These are phyloP conservation scores for Kodamaea sp. DNA, from an alignment of 1,139 yeast genomes.

Conservation along the genomic window DNA sequence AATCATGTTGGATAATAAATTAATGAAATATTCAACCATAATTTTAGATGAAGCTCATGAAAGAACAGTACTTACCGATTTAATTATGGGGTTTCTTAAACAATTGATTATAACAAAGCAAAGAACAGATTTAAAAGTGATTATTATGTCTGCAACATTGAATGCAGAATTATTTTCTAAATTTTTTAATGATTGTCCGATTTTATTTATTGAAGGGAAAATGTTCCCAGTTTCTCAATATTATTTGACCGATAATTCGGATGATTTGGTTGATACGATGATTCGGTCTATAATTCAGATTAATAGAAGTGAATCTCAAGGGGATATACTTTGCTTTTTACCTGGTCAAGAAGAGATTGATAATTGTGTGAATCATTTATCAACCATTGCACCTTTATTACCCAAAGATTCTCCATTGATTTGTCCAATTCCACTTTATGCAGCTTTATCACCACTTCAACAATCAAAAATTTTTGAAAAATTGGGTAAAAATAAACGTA, in stretches of 20 bases:
- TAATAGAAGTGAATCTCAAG: slow-evolving; percentile 73
- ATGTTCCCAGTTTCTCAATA: slow-evolving; percentile 77
- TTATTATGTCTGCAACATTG: slow-evolving; percentile 92
- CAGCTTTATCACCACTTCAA: slow-evolving; percentile 82
- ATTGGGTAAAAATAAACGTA: slow-evolving; percentile 59
- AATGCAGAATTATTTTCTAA: slow-evolving; percentile 86
- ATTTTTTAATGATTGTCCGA: slow-evolving; percentile 76
- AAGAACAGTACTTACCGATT: slow-evolving; percentile 86
- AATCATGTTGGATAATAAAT: slow-evolving; percentile 67
- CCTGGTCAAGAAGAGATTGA: slow-evolving; percentile 99
- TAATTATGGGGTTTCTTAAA: slow-evolving; percentile 83
- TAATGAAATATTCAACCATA: slow-evolving; percentile 69
- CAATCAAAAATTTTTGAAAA: slow-evolving; percentile 75
- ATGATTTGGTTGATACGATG: slow-evolving; percentile 80
- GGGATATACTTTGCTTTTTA: slow-evolving; percentile 84
- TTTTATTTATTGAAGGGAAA: slow-evolving; percentile 83
- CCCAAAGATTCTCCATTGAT: slow-evolving; percentile 75
- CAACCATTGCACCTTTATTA: slow-evolving; percentile 57
- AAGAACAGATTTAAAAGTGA: slow-evolving; percentile 56
- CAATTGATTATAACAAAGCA: slow-evolving; percentile 46
- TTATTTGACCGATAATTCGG: slow-evolving; percentile 57
- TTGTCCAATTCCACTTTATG: slow-evolving; percentile 81
- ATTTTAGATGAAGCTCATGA: slow-evolving; percentile 97
- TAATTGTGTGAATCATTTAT: slow-evolving; percentile 64
- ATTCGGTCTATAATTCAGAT: slow-evolving; percentile 74